Conservation (phyloP, 164 flowering plant species). For the Stephania japonica region DNA sequence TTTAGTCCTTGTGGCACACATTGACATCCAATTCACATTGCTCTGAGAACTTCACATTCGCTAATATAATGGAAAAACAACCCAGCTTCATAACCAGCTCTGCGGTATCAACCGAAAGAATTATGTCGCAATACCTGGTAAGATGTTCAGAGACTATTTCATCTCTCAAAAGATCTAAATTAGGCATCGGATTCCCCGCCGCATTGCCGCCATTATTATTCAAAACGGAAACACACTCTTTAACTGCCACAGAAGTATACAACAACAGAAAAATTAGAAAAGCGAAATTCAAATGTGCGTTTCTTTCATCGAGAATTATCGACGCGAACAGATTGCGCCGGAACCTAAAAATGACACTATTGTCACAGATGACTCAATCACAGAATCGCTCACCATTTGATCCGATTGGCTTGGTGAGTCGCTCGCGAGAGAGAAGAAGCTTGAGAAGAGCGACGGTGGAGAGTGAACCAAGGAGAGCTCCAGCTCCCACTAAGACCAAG, state of each 20-base stretch:
- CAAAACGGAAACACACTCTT: constrained; percentile 14
- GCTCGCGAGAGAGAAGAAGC: constrained; percentile 39
- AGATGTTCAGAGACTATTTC: constrained; percentile 95
- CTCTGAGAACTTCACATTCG: neutral
- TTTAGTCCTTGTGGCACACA: no score
- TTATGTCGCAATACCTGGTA: constrained; percentile 48
- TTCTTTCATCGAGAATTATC: neutral
- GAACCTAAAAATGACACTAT: neutral
- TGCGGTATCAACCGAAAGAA: neutral
- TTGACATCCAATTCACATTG: no score
- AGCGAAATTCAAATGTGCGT: no score
- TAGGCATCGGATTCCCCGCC: constrained; percentile 12
- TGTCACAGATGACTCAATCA: neutral
- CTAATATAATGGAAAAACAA: neutral
- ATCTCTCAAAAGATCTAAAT: constrained; percentile 53
- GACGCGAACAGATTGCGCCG: neutral
- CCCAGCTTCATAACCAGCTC: neutral
- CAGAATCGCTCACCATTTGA: constrained; percentile 14
- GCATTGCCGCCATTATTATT: constrained; percentile 1
- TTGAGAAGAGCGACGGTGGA: constrained; percentile 47
- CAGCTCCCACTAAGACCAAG: constrained; percentile 49
- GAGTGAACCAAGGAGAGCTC: constrained; percentile 59
- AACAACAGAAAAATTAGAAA: no score
- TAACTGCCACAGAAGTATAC: constrained; percentile 17
- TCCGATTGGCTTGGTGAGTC: constrained; percentile 13